Evolutionary conservation across 768 basidiomycete species (phyloP), one percentile per base, ranked within the genome.

Genomic region (Podaxis rugospora): DNA sequence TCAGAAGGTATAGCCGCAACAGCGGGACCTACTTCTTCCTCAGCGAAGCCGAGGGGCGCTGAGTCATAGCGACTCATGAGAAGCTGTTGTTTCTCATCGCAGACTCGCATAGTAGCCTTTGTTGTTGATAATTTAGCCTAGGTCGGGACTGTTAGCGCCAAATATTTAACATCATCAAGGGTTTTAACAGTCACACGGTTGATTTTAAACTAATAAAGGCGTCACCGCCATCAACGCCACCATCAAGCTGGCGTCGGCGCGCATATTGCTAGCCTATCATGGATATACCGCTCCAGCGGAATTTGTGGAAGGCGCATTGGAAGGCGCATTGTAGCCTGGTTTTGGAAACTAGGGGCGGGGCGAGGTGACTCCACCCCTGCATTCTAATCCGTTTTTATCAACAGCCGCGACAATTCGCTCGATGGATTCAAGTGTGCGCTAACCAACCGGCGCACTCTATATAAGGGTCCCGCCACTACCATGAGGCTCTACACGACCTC

Each of bases 81-180:
- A 36, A 37, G 32, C 46, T 57, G 36, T 35, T 50, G n/a, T 16
- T 57, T 14, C 55, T 27, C 23, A 32, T 14, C 18, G 9, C 18
- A 23, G 25, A 21, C 35, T 57, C 55, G 18, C 18, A 50, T 49
- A 13, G 27, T 18, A 25, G 35, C 46, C 16, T 50, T 25, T 23
- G n/a, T 25, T 23, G n/a, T 57, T 37, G 47, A 14, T 36, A 11
- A 28, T 6, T 28, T 28, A 28, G 47, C 14, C 7, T 23, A 25
- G 54, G 10, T 4, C 14, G 3, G 13, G 14, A 7, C 10, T 6
- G 10, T 28, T 46, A 27, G 51, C 51, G 51, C 27, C 51, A 60
- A 25, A 42, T 16, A 7, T 47, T 36, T 18, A 60, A 60, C 23
- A 23, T 23, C 50, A 59, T 59, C 58, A 59, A 40, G 58, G 50